Evolutionary conservation across 2,329 filamentous ascomycete species (phyloP), one percentile per base, ranked within the genome.

Genomic region (Tolypocladium ophioglossoides): DNA sequence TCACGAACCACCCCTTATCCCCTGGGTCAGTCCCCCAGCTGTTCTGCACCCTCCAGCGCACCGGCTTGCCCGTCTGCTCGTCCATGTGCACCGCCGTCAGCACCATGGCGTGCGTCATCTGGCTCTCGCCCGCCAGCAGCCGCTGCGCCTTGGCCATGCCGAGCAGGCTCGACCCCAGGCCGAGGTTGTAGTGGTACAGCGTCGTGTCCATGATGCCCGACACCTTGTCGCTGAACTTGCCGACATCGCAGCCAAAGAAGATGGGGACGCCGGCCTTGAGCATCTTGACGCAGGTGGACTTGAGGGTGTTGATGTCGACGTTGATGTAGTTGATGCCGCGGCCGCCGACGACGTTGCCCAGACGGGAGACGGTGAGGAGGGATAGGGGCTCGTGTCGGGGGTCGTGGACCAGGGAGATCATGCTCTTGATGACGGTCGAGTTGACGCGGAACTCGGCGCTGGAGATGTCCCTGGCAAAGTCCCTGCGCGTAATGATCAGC

Each of bases 71-170:
- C 1, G 67, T 71, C 56, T 81, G 71, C 32, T 78, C 74, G 56
- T 87, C 85, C 3, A 95, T 68, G 65, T 96, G 90, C 48, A 95
- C 91, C 1, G 83, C 91, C 2, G 89, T 95, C 57, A 96, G 71
- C 0, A 95, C 89, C 91, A 95, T 95, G 5, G 91, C 91, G 64
- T 95, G 91, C 1, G 90, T 95, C 90, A 96, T 95, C 51, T 82
- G 78, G 53, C 81, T 86, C 71, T 95, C 90, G 12, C 87, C 84
- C 0, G 85, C 85, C 62, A 80, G 75, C 48, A 96, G 73, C 4
- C 90, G 75, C 62, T 89, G 80, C 1, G 86, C 86, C 71, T 95
- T 95, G 63, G 74, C 82, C 79, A 95, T 78, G 20, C 81, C 83
- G 10, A 92, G 77, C 27, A 95, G 75, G 54, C 76, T 78, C 57